Evolutionary conservation across 148 eudicot genomes (phyloP), one percentile per base, ranked within the genome.

Genomic region (Vaccinium macrocarpon): DNA sequence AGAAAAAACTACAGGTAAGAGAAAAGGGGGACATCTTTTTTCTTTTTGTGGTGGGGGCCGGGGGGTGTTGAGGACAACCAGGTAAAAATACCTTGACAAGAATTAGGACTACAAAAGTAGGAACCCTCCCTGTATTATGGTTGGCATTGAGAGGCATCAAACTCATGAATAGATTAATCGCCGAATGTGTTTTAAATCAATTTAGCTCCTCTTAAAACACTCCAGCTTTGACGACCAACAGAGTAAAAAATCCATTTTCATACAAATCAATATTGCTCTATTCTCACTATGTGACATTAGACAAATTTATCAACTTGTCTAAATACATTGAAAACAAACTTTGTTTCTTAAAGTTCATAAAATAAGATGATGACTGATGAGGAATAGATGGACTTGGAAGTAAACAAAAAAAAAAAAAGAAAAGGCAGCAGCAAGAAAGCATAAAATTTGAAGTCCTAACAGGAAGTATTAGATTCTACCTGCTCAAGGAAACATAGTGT

Each of bases 401-500:
- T 19, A 35, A 1, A 68, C 13, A 27, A 11, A 13, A 66, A 68
- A 68, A 25, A 11, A 68, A 13, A 66, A 68, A 68, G 11, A 11
- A 68, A 4, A 68, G 11, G 71, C 71, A 64, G 71, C 38, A 81
- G 83, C 83, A 81, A 80, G 25, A 14, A 70, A 29, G 32, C 9
- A 18, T 49, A 35, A 35, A 74, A 11, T 73, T 72, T 52, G 16
- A 38, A 46, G 70, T 52, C 48, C 35, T 53, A 23, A 15, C 59
- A 78, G 21, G 46, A 86, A 86, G 51, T 52, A 57, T 82, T 29
- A 27, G 46, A 59, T 70, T 81, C 27, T 83, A 88, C 89, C 89
- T 82, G 86, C 80, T 83, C 89, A 29, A 92, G 92, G 79, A 92
- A 92, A 83, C 93, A 88, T 18, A 92, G 89, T 38, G 95, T 88